Percentiles rank a stretch among this genome's conserved stretches.
Evolutionary conservation across 1,284 basidiomycete species (phyloP).

Genomic region (Microbotryomycetes sp.): DNA sequence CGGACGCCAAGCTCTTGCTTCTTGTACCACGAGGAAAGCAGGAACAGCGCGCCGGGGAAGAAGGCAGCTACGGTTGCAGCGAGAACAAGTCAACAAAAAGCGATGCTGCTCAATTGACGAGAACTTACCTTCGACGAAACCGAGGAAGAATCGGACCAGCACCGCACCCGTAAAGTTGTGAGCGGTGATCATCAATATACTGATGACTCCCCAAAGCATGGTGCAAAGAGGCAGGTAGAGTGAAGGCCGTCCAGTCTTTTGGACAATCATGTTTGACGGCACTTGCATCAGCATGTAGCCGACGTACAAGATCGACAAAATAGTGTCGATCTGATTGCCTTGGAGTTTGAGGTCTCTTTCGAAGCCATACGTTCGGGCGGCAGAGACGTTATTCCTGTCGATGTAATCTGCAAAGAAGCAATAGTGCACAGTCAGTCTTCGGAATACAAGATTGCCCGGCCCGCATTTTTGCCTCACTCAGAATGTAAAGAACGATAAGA

Average conservation of each 20-base stretch:
- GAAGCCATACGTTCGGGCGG: slow-evolving; percentile 37
- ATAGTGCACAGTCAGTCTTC: too few relatives aligned
- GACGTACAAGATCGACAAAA: slow-evolving; percentile 5
- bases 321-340: slow-evolving; percentile 18
- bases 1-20: slow-evolving; percentile 52
- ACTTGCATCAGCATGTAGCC: slow-evolving; percentile 8
- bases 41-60: slow-evolving; percentile 42
- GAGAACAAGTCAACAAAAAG: slow-evolving; percentile 45
- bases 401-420: too few relatives aligned
- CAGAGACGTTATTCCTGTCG: slow-evolving; percentile 39
- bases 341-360: slow-evolving; percentile 37
- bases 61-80: slow-evolving; percentile 15
- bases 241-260: slow-evolving; percentile 26
- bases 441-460: too few relatives aligned
- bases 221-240: slow-evolving; percentile 48
- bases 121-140: slow-evolving; percentile 52
- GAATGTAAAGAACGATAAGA: slow-evolving; percentile 35
- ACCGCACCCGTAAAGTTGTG: slow-evolving; percentile 32
- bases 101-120: slow-evolving; percentile 46
- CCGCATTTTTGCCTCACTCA: slow-evolving; percentile 2
- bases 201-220: slow-evolving; percentile 43
- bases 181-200: slow-evolving; percentile 25
- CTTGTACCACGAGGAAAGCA: slow-evolving; percentile 55
- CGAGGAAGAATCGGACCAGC: slow-evolving; percentile 33
- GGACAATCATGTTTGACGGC: slow-evolving; percentile 24